phyloP scores from a whole-genome alignment of 1,139 yeast species.

The Eremothecium coryli region DNA sequence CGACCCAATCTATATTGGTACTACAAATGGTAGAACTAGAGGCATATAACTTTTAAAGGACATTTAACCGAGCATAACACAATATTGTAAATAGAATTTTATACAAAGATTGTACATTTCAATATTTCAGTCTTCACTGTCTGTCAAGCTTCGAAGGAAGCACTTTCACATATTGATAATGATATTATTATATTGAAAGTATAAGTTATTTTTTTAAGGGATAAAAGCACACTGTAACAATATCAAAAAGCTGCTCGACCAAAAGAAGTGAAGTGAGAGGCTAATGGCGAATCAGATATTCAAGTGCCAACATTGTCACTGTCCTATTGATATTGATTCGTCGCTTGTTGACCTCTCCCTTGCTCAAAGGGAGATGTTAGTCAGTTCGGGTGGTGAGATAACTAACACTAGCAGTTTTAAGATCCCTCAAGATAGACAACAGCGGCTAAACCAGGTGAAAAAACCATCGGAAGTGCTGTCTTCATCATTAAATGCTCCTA shows the following conservation, averaged over 20 bases:
- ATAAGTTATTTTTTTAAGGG: no score
- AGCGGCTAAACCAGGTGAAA: conserved; percentile 26
- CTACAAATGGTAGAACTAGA: conserved; percentile 21
- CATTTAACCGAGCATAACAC: no score
- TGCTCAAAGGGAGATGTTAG: conserved; percentile 43
- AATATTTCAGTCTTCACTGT: no score
- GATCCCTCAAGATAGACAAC: conserved; percentile 32
- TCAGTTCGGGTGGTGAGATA: conserved; percentile 25
- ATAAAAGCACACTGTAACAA: no score
- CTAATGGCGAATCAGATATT: conserved; percentile 7
- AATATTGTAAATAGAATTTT: no score
- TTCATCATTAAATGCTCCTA: conserved; percentile 10
- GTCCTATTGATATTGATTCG: conserved; percentile 48
- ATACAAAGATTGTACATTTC: no score
- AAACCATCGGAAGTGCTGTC: conserved; percentile 10
- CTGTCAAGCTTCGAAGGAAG: no score
- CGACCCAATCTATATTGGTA: conserved; percentile 26
- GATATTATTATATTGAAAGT: no score
- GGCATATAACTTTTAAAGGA: no score
- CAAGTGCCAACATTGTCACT: conserved; percentile 51
- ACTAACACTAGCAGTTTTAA: conserved; percentile 12
- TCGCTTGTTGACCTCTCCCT: conserved; percentile 43
- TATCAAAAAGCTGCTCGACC: no score
- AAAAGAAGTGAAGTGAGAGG: no score
- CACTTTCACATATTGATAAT: no score